A percentile compares a stretch with the other conserved stretches of the same genome.
These are phyloP conservation scores for Yamagishiella unicocca DNA, from an alignment of 139 green algal species.

Conservation along the genomic window DNA sequence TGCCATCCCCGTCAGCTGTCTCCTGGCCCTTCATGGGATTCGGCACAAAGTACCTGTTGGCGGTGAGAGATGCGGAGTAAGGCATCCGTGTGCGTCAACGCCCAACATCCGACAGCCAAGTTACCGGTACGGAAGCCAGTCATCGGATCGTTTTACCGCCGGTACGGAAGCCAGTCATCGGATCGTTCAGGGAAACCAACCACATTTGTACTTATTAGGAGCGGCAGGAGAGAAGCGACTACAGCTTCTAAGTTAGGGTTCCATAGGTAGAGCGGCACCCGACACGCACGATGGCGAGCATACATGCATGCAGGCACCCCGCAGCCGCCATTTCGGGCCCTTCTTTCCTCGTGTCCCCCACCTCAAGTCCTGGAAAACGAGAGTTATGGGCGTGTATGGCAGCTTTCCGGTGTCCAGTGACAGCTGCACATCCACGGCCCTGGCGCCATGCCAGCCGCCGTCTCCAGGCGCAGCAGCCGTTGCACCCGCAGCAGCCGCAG, in stretches of 20 bases:
- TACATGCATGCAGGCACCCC: no score
- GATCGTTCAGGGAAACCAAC: no score
- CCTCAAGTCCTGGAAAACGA: conserved; percentile 73
- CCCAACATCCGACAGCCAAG: not conserved
- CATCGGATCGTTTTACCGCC: no score
- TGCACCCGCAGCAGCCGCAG: not conserved
- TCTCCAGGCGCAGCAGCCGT: no score
- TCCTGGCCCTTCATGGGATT: conserved; percentile 65
- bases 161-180: no score
- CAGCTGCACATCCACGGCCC: not conserved
- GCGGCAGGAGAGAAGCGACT: no score
- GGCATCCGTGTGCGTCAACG: not conserved
- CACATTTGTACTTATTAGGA: no score
- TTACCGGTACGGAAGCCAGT: no score
- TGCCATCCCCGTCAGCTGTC: not conserved
- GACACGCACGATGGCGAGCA: not conserved
- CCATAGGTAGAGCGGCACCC: no score
- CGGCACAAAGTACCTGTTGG: conserved; percentile 70
- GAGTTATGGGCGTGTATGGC: conserved; percentile 75
- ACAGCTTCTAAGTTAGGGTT: no score
- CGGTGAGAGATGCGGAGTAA: not conserved
- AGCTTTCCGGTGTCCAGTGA: conserved; percentile 28
- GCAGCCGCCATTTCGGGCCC: no score
- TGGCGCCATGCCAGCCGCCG: not conserved
- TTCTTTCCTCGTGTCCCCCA: conserved; percentile 19